Conservation (phyloP, 2,329 filamentous ascomycete species). For the Metarhizium brunneum region DNA sequence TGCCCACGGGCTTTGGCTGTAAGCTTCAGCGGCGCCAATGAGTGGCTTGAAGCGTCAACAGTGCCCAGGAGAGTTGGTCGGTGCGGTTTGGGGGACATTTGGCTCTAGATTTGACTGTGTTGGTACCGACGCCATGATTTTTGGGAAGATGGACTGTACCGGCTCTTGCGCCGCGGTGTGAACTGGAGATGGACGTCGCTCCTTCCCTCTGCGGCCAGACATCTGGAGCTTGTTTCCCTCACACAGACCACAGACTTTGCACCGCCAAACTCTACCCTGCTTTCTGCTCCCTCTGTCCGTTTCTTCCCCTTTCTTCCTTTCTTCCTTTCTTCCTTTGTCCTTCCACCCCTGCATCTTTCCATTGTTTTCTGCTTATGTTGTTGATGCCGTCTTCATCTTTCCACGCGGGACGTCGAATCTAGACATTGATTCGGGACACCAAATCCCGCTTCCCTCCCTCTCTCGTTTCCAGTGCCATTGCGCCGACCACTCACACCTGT, state of each 20-base stretch:
- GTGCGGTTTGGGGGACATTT: too few species aligned
- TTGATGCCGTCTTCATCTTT: background rate
- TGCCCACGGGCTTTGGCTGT: too few species aligned
- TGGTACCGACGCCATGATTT: too few species aligned
- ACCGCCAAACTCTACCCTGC: background rate
- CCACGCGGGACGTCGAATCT: slow-evolving; percentile 3
- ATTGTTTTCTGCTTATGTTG: background rate
- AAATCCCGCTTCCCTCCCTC: background rate
- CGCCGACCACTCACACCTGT: too few species aligned
- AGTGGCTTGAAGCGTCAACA: too few species aligned
- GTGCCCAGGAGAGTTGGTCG: too few species aligned
- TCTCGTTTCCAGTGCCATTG: background rate
- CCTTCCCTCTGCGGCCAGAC: background rate
- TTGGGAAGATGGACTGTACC: too few species aligned
- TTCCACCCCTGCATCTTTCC: background rate
- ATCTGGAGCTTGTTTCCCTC: background rate
- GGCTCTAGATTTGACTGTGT: too few species aligned
- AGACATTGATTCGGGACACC: background rate
- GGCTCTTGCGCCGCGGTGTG: too few species aligned
- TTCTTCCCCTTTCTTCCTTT: background rate
- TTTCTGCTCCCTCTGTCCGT: background rate
- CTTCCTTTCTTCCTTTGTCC: background rate
- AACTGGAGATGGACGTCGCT: background rate
- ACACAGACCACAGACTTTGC: background rate
- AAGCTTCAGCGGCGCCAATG: too few species aligned